phyloP scores from a whole-genome alignment of 2,329 filamentous ascomycete genomes.

The Stemphylium vesicarium region DNA sequence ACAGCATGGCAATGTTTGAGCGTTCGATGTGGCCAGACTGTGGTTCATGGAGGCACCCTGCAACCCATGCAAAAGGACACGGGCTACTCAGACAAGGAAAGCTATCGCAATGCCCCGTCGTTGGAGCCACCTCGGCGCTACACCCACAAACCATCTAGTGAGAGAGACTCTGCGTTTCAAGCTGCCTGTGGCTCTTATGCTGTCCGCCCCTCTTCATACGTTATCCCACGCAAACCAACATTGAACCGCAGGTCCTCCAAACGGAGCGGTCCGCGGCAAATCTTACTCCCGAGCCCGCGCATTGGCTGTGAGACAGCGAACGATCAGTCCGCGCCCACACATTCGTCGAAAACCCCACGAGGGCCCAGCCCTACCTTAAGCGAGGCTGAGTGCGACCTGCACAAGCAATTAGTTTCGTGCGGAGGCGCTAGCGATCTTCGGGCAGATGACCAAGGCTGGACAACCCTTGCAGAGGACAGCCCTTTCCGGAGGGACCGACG shows the following conservation, averaged over 20 bases:
- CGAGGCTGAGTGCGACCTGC: conserved; percentile 52
- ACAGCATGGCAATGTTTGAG: conserved; percentile 24
- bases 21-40: conserved; percentile 22
- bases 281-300: conserved; percentile 18
- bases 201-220: conserved; percentile 11
- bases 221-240: conserved; percentile 20
- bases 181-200: conserved; percentile 32
- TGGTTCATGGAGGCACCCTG: conserved; percentile 35
- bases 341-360: conserved; percentile 14
- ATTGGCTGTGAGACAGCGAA: conserved; percentile 36
- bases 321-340: conserved; percentile 25
- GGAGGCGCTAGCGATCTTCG: conserved; percentile 46
- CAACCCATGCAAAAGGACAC: conserved; percentile 17
- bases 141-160: conserved; percentile 29
- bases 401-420: conserved; percentile 43
- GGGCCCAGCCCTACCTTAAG: conserved; percentile 54
- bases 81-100: conserved; percentile 13
- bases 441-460: conserved; percentile 40
- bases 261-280: conserved; percentile 22
- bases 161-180: conserved; percentile 32
- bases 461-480: conserved; percentile 31
- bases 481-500: conserved; percentile 28
- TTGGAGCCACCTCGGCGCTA: conserved; percentile 32
- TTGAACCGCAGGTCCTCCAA: conserved; percentile 31
- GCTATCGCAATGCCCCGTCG: conserved; percentile 22